Evolutionary conservation across 768 basidiomycete genomes (phyloP).

Genomic region (Boletus rubescentipes): DNA sequence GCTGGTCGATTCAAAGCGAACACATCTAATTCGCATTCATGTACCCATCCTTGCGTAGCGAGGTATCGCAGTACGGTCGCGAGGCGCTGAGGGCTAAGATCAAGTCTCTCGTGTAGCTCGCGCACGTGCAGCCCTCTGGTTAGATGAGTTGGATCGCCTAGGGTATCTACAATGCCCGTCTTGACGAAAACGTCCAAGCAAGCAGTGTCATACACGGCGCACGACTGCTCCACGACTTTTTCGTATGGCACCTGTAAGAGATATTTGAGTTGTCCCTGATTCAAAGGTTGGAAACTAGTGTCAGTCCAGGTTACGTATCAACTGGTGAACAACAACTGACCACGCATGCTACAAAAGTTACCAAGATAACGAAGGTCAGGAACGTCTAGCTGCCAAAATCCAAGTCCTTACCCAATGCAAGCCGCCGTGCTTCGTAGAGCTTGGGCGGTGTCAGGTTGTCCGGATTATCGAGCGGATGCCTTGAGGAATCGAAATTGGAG

Average conservation of each 20-base stretch:
- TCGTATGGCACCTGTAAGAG: conserved; percentile 4
- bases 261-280: conserved; percentile 4
- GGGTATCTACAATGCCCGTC: neutral
- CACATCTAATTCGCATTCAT: neutral
- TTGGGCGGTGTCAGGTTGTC: neutral
- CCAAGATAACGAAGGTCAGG: neutral
- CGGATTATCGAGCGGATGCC: neutral
- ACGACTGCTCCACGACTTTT: conserved; percentile 1
- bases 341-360: neutral
- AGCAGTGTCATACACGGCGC: conserved; percentile 2
- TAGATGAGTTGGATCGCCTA: neutral
- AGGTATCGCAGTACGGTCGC: neutral
- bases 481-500: neutral
- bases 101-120: neutral
- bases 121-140: neutral
- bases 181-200: conserved; percentile 1
- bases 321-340: neutral
- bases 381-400: neutral
- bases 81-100: neutral
- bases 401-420: neutral
- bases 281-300: neutral
- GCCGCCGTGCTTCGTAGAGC: neutral
- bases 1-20: neutral
- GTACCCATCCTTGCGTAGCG: conserved; percentile 1
- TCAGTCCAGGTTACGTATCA: neutral